These are phyloP conservation scores for Brasenia schreberi DNA, from an alignment of 164 flowering plant genomes.

Conservation along the genomic window DNA sequence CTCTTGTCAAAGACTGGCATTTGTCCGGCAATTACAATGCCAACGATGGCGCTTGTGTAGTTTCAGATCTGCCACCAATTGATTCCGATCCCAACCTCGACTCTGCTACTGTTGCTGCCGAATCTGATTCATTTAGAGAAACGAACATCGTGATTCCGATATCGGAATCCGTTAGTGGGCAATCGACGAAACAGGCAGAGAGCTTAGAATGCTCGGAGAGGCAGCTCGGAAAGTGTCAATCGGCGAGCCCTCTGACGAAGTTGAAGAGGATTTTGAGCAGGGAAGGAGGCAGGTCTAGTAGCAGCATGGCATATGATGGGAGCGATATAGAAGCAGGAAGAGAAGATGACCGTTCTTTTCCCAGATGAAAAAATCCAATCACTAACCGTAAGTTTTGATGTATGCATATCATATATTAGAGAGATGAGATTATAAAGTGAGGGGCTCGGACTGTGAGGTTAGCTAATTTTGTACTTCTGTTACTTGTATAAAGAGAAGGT, in stretches of 20 bases:
- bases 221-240: not conserved
- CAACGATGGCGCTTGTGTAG: not conserved
- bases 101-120: not conserved
- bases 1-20: constrained; percentile 19
- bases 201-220: not conserved
- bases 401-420: too few relatives aligned
- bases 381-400: too few relatives aligned
- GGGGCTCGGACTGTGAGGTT: too few relatives aligned
- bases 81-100: not conserved
- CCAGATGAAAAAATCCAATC: not conserved
- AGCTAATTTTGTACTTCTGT: too few relatives aligned
- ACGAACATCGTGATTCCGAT: not conserved
- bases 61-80: not conserved
- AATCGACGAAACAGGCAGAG: not conserved
- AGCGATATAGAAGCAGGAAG: not conserved
- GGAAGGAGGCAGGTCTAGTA: not conserved
- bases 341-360: not conserved
- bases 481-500: too few relatives aligned
- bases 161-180: not conserved
- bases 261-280: not conserved
- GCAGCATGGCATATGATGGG: not conserved
- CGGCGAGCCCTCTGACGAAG: not conserved
- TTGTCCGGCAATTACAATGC: not conserved
- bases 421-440: too few relatives aligned
- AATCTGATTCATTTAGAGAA: too few relatives aligned